Evolutionary conservation across 208 protist genomes (phyloP).

Genomic region (Angomonas ambiguus): DNA sequence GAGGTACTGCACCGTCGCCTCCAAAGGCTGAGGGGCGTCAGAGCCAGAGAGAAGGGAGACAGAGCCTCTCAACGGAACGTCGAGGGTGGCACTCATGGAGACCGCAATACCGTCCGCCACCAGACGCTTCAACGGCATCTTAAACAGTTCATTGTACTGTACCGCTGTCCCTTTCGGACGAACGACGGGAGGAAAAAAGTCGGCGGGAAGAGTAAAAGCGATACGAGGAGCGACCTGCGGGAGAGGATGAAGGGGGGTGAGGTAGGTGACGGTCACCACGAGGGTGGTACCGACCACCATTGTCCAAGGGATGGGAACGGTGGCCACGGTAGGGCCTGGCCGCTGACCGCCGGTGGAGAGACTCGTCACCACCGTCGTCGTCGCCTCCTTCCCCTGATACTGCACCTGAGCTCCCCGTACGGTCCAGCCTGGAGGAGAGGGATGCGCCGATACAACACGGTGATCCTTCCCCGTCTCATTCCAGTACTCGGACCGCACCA

Average conservation of each 20-base stretch:
- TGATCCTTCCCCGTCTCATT: conserved; percentile 54
- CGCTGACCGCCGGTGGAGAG: conserved; percentile 18
- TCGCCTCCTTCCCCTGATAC: conserved; percentile 30
- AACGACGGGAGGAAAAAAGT: conserved; percentile 41
- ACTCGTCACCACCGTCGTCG: conserved; percentile 14
- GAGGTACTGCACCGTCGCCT: conserved; percentile 21
- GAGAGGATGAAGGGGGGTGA: conserved; percentile 23
- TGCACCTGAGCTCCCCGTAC: conserved; percentile 30
- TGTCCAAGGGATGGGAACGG: conserved; percentile 44
- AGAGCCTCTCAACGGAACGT: conserved; percentile 39
- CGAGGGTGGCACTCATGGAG: conserved; percentile 28
- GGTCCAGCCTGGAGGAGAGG: conserved; percentile 49
- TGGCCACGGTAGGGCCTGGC: conserved; percentile 16
- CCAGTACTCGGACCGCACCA: conserved; percentile 51
- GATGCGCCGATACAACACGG: conserved; percentile 57
- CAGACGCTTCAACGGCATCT: conserved; percentile 14
- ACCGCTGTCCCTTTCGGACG: conserved; percentile 29
- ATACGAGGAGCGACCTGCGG: conserved; percentile 23
- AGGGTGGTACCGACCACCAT: conserved; percentile 42
- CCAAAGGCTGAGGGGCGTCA: conserved; percentile 3
- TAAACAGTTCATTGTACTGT: conserved; percentile 44
- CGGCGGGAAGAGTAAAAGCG: conserved; percentile 33
- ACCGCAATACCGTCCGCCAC: conserved; percentile 23
- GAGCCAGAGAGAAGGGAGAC: conserved; percentile 24
- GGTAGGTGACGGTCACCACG: conserved; percentile 41